A percentile compares a stretch with the other conserved stretches of the same genome.
phyloP scores from a whole-genome alignment of 306 rosid genomes.

The Ammopiptanthus mongolicus region DNA sequence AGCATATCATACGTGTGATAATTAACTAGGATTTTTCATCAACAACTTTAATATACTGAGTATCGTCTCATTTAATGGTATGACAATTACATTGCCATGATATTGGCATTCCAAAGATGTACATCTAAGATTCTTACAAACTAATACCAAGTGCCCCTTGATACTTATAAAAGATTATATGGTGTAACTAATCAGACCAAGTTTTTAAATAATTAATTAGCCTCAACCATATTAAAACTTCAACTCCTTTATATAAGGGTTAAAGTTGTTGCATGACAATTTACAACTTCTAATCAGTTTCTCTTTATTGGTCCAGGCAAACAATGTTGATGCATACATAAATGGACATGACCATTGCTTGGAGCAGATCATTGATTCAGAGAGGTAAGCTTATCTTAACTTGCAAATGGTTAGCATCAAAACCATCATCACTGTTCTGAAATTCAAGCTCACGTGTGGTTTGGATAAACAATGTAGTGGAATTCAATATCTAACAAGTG shows the following conservation, averaged over 20 bases:
- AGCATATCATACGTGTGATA: too few relatives aligned
- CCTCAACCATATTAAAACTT: neutral
- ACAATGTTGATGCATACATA: constrained; percentile 60
- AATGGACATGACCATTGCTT: constrained; percentile 93
- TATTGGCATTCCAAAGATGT: neutral
- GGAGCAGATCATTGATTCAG: constrained; percentile 52
- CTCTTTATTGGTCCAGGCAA: constrained; percentile 36
- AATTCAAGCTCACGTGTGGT: neutral
- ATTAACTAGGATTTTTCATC: too few relatives aligned
- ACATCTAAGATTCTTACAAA: neutral
- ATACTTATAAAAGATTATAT: neutral
- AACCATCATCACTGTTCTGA: neutral
- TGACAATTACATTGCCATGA: too few relatives aligned
- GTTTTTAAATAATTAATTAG: neutral
- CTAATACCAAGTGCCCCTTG: neutral
- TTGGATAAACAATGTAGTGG: constrained; percentile 38
- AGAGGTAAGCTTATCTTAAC: constrained; percentile 38
- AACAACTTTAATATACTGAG: too few relatives aligned
- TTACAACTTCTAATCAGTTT: constrained; percentile 1
- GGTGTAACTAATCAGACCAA: neutral
- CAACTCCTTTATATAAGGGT: neutral
- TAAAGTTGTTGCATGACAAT: neutral
- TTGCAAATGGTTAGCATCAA: neutral
- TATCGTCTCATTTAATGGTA: too few relatives aligned
- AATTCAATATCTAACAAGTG: constrained; percentile 69